Evolutionary conservation across 2,329 filamentous ascomycete species (phyloP).

Genomic region (Madurella mycetomatis): DNA sequence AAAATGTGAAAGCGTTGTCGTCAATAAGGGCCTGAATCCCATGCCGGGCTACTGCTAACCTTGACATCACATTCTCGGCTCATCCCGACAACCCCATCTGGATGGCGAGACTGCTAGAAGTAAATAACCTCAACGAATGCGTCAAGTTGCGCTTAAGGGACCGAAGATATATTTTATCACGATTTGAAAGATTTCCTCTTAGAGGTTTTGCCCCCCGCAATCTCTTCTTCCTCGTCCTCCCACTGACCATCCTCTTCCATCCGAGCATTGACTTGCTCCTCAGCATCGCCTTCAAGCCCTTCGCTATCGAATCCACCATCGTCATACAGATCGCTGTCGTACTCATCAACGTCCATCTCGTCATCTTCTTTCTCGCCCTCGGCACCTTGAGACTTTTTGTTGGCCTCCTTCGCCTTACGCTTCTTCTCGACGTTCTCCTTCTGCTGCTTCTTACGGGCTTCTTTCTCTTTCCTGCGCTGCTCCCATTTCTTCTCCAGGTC

Average conservation of each 20-base stretch:
- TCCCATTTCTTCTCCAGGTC: constrained; percentile 82
- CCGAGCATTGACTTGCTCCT: constrained; percentile 44
- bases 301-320: constrained; percentile 49
- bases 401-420: constrained; percentile 75
- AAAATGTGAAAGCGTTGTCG: not conserved
- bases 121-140: not conserved
- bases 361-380: constrained; percentile 31
- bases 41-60: too few relatives aligned
- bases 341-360: constrained; percentile 38
- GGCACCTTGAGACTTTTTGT: constrained; percentile 54
- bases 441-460: constrained; percentile 73
- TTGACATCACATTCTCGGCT: not conserved
- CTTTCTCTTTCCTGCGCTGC: constrained; percentile 72
- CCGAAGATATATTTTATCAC: not conserved
- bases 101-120: too few relatives aligned
- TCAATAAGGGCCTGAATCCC: not conserved
- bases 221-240: constrained; percentile 47
- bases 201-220: constrained; percentile 21
- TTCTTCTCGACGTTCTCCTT: constrained; percentile 89
- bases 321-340: constrained; percentile 36
- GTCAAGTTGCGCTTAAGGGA: not conserved
- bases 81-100: too few relatives aligned
- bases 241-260: constrained; percentile 49
- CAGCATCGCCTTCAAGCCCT: constrained; percentile 46
- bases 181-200: constrained; percentile 22